Conservation (phyloP, 2,329 filamentous ascomycete genomes). For the Thielaviopsis euricoi region DNA sequence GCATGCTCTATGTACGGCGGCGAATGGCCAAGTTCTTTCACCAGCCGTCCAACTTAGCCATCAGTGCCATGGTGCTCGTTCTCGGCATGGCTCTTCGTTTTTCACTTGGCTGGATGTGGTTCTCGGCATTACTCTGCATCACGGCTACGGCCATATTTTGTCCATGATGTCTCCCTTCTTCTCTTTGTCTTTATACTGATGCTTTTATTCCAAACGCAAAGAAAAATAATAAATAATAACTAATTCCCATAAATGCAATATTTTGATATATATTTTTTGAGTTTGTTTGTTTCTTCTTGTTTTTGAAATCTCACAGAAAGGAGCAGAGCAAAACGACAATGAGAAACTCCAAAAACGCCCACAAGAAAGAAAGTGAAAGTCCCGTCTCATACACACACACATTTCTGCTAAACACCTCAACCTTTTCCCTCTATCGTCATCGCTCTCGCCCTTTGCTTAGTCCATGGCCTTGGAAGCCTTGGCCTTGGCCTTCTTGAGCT, state of each 20-base stretch:
- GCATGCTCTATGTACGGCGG: not conserved
- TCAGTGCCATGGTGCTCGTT: no score
- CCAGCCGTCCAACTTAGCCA: no score
- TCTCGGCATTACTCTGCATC: no score
- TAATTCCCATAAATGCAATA: not conserved
- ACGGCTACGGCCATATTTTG: no score
- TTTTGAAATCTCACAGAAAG: slow-evolving; percentile 8
- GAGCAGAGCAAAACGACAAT: slow-evolving; percentile 10
- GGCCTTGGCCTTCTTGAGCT: slow-evolving; percentile 40
- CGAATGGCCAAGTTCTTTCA: not conserved
- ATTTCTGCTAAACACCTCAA: not conserved
- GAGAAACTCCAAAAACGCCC: slow-evolving; percentile 12
- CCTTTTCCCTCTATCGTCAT: not conserved
- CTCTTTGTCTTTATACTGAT: no score
- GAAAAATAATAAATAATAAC: no score
- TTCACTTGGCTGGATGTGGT: no score
- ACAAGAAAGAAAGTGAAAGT: slow-evolving; percentile 10
- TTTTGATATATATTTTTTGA: not conserved
- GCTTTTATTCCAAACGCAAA: no score
- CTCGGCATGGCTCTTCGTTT: no score
- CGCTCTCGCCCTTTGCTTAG: not conserved
- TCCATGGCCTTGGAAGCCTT: slow-evolving; percentile 10
- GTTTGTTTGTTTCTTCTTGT: slow-evolving; percentile 1
- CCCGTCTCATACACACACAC: not conserved
- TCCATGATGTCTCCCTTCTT: no score